Percentiles rank a stretch among this genome's conserved stretches.
Conservation (phyloP, 108 stramenopile species). For the Discostella stelligeroides region DNA sequence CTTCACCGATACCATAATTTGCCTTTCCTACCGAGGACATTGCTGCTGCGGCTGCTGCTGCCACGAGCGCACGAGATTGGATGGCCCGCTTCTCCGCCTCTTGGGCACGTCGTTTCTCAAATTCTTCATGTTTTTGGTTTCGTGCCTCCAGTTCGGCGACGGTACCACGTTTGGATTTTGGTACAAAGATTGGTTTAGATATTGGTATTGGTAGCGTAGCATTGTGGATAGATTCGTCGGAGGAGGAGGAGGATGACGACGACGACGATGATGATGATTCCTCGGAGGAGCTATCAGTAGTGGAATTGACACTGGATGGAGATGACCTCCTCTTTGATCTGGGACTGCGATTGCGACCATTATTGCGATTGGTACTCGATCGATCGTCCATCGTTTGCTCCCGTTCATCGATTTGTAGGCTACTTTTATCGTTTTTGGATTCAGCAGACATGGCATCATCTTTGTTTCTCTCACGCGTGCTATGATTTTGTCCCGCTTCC, state of each 20-base stretch:
- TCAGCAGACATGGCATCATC: not conserved
- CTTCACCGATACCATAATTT: constrained; percentile 24
- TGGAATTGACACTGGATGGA: too few species aligned
- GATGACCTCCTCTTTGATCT: not conserved
- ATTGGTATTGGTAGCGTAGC: constrained; percentile 33
- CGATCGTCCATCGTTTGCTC: not conserved
- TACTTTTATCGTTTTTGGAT: not conserved
- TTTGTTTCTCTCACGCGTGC: not conserved
- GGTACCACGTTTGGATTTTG: constrained; percentile 69
- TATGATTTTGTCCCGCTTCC: not conserved
- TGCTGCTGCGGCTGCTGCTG: constrained; percentile 52
- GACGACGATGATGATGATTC: constrained; percentile 15
- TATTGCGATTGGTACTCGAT: not conserved
- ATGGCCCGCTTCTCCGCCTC: constrained; percentile 60
- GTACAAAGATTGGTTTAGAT: constrained; percentile 77
- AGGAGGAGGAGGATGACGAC: constrained; percentile 45
- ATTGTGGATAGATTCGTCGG: constrained; percentile 29
- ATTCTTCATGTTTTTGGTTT: constrained; percentile 57
- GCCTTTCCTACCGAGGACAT: constrained; percentile 11
- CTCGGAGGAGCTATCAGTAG: too few species aligned
- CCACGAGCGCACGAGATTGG: constrained; percentile 81
- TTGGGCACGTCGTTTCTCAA: constrained; percentile 39
- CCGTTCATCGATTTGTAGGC: not conserved
- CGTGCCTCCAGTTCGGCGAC: constrained; percentile 54
- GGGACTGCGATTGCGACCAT: not conserved